Evolutionary conservation across 768 basidiomycete species (phyloP).

Genomic region (Pleurotus eryngii): DNA sequence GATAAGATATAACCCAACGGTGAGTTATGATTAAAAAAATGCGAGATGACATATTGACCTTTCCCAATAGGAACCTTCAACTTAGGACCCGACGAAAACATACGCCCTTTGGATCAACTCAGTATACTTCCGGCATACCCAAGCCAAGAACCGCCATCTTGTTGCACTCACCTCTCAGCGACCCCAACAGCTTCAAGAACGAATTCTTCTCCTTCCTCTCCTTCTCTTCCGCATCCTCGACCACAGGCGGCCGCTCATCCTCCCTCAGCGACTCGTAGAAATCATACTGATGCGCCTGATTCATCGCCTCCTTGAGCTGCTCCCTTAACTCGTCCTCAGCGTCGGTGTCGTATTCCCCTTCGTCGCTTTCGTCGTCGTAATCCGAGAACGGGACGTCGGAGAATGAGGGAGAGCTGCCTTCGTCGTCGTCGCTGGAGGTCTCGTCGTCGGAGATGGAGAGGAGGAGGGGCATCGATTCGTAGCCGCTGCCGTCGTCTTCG

Average conservation of each 20-base stretch:
- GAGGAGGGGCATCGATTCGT: constrained; percentile 60
- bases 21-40: no score
- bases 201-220: constrained; percentile 63
- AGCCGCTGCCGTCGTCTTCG: constrained; percentile 36
- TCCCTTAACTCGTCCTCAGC: constrained; percentile 65
- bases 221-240: constrained; percentile 41
- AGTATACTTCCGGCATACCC: background rate
- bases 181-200: constrained; percentile 73
- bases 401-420: constrained; percentile 16
- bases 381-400: constrained; percentile 34
- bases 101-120: constrained; percentile 46
- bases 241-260: constrained; percentile 9
- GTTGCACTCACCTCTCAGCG: constrained; percentile 55
- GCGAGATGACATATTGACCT: constrained; percentile 3
- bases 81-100: constrained; percentile 49
- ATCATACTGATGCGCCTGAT: constrained; percentile 56
- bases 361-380: constrained; percentile 20
- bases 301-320: constrained; percentile 70
- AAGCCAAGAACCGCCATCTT: background rate
- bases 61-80: constrained; percentile 28
- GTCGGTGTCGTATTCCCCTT: constrained; percentile 59
- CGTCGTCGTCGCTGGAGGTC: constrained; percentile 27
- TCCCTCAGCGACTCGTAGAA: constrained; percentile 48
- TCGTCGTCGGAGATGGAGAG: constrained; percentile 60
- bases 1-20: no score